Evolutionary conservation across 202 grass and related monocot genomes (phyloP).

Genomic region (Eragrostis tef): DNA sequence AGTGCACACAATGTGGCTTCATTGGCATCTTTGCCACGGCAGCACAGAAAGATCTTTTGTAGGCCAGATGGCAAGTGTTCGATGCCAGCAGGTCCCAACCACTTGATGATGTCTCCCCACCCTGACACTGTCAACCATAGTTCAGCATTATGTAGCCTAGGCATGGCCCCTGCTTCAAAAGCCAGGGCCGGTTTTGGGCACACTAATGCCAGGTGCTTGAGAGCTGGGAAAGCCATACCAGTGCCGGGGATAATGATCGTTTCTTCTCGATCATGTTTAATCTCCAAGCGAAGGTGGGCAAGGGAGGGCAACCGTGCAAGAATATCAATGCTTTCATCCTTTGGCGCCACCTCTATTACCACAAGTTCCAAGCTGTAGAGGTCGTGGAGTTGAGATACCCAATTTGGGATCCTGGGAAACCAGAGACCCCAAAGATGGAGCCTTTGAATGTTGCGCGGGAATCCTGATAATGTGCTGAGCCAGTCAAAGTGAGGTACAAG

Average conservation of each 20-base stretch:
- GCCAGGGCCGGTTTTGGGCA: background rate
- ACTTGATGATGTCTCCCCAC: background rate
- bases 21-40: too few species aligned
- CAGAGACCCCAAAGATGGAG: background rate
- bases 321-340: background rate
- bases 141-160: background rate
- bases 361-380: background rate
- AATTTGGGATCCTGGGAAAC: background rate
- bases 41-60: too few species aligned
- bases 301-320: conserved; percentile 8
- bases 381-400: background rate
- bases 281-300: background rate
- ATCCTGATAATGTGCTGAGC: background rate
- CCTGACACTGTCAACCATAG: background rate
- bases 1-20: too few species aligned
- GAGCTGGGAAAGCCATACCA: background rate
- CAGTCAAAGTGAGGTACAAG: background rate
- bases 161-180: background rate
- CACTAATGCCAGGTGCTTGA: background rate
- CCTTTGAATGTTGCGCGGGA: background rate
- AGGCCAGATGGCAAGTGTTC: background rate
- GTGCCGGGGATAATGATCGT: background rate
- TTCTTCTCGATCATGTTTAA: background rate
- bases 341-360: background rate
- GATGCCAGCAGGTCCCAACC: background rate